phyloP scores from a whole-genome alignment of 2,329 filamentous ascomycete species.

The Cadophora sp. region DNA sequence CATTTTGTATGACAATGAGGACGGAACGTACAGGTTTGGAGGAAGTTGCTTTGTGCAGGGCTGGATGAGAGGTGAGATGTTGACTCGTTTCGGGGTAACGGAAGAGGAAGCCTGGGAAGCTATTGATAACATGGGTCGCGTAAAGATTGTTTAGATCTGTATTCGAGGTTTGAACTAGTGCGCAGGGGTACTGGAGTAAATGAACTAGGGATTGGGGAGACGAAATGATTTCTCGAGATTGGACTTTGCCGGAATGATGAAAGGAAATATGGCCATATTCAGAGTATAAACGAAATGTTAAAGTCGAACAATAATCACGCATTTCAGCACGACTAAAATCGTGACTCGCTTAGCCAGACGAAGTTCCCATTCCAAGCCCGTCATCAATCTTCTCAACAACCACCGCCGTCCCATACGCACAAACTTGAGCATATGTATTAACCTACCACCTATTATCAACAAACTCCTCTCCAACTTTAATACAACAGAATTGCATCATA shows the following conservation, averaged over 20 bases:
- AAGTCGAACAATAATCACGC: no score
- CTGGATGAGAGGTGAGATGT: conserved; percentile 27
- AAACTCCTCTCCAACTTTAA: background rate
- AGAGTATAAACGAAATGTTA: no score
- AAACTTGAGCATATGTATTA: conserved; percentile 63
- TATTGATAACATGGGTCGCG: conserved; percentile 19
- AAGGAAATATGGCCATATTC: no score
- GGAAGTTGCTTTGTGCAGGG: conserved; percentile 26
- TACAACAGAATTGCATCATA: conserved; percentile 10
- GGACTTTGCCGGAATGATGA: no score
- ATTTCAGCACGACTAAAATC: background rate
- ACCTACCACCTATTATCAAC: conserved; percentile 41
- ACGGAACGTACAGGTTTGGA: conserved; percentile 17
- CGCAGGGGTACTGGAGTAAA: no score
- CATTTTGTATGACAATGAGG: conserved; percentile 19
- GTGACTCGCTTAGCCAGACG: background rate
- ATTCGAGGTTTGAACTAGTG: no score
- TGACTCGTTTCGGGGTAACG: conserved; percentile 2
- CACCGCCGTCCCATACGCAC: conserved; percentile 66
- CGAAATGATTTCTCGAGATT: no score
- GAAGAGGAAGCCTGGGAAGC: conserved; percentile 27
- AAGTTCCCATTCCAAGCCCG: background rate
- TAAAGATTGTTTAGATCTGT: conserved; percentile 14
- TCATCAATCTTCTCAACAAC: conserved; percentile 62
- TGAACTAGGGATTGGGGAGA: no score